phyloP scores from a whole-genome alignment of 2,329 filamentous ascomycete genomes.

The Phaeosphaeriaceae sp. region DNA sequence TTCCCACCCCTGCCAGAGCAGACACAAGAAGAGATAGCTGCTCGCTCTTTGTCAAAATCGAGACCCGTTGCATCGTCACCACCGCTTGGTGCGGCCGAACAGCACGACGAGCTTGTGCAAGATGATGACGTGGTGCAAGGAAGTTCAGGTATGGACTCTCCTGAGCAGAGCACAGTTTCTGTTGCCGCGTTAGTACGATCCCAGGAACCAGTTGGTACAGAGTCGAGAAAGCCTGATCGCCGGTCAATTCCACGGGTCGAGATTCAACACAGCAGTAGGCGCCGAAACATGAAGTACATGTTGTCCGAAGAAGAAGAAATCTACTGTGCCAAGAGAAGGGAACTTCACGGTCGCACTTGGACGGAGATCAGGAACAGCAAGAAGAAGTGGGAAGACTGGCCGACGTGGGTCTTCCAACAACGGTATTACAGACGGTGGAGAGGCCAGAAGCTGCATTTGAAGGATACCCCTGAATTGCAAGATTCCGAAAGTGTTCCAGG shows the following conservation, averaged over 20 bases:
- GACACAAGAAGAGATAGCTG: neutral
- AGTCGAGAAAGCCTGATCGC: conserved; percentile 6
- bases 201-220: neutral
- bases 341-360: conserved; percentile 35
- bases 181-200: neutral
- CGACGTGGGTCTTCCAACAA: conserved; percentile 12
- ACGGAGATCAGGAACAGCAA: conserved; percentile 25
- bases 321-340: conserved; percentile 43
- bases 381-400: conserved; percentile 29
- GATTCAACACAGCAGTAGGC: conserved; percentile 10
- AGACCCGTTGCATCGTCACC: neutral
- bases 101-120: neutral
- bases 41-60: conserved; percentile 20
- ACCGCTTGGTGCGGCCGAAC: neutral
- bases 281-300: conserved; percentile 8
- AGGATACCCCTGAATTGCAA: neutral
- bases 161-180: neutral
- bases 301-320: conserved; percentile 45
- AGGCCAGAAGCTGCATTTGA: conserved; percentile 11
- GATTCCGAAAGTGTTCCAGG: neutral
- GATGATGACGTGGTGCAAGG: neutral
- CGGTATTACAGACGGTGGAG: conserved; percentile 25
- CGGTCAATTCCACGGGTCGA: conserved; percentile 22
- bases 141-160: neutral
- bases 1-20: conserved; percentile 28